Evolutionary conservation across 495 filamentous ascomycete species (phyloP).

Genomic region (Neurospora terricola): DNA sequence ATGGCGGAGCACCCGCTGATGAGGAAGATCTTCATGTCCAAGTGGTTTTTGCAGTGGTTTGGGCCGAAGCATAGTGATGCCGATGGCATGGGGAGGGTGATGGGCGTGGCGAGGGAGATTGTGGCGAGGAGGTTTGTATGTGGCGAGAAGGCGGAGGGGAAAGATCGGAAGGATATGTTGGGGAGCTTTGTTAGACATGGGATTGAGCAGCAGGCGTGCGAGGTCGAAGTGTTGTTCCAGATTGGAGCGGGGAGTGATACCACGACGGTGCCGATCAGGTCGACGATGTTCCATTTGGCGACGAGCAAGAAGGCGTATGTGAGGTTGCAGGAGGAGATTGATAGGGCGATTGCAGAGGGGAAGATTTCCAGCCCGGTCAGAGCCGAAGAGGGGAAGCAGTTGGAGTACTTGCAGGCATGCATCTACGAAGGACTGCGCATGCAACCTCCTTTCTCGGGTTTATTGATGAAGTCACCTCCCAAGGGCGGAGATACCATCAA

Average conservation of each 20-base stretch:
- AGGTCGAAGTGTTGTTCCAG: constrained; percentile 31
- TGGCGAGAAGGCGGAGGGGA: constrained; percentile 10
- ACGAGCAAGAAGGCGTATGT: constrained; percentile 35
- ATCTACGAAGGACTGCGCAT: constrained; percentile 43
- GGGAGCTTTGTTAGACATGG: constrained; percentile 26
- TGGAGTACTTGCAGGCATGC: constrained; percentile 36
- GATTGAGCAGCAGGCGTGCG: constrained; percentile 19
- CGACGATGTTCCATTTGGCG: constrained; percentile 44
- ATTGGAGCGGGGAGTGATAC: constrained; percentile 56
- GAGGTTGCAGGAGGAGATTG: constrained; percentile 49
- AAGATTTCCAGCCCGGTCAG: constrained; percentile 29
- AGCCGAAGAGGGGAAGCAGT: constrained; percentile 28
- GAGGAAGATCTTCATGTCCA: constrained; percentile 18
- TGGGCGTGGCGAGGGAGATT: constrained; percentile 17
- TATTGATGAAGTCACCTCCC: constrained; percentile 37
- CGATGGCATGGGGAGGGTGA: constrained; percentile 30
- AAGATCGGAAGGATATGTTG: constrained; percentile 28
- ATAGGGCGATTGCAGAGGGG: constrained; percentile 25
- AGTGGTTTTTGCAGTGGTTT: constrained; percentile 41
- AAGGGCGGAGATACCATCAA: constrained; percentile 41
- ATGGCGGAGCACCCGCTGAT: constrained; percentile 21
- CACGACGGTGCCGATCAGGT: constrained; percentile 47
- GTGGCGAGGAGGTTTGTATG: constrained; percentile 29
- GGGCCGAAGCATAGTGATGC: constrained; percentile 46
- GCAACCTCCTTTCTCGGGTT: constrained; percentile 24